Evolutionary conservation across 208 protist species (phyloP).

Genomic region (Leishmania braziliensis): DNA sequence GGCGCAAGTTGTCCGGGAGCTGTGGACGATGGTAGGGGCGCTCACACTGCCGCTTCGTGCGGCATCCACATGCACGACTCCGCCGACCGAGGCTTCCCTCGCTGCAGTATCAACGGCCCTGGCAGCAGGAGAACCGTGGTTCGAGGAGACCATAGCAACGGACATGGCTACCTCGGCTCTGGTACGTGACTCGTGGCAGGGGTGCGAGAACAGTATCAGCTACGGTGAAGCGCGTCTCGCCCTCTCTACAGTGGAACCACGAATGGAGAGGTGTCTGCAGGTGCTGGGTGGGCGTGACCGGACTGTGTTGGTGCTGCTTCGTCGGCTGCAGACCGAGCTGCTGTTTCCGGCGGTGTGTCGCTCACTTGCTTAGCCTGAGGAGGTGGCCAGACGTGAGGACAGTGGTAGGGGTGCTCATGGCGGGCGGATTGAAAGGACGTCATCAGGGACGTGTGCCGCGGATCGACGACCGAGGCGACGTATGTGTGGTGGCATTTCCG

Average conservation of each 20-base stretch:
- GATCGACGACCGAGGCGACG: background rate
- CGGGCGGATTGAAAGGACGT: background rate
- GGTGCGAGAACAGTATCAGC: background rate
- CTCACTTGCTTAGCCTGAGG: background rate
- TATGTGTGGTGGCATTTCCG: too few species aligned
- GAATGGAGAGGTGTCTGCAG: constrained; percentile 20
- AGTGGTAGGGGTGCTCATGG: background rate
- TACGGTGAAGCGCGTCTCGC: constrained; percentile 16
- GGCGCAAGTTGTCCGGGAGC: background rate
- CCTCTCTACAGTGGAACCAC: constrained; percentile 5
- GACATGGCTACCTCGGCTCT: background rate
- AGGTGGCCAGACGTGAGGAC: background rate
- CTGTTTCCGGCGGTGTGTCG: constrained; percentile 20
- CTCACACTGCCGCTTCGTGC: constrained; percentile 27
- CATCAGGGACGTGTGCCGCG: background rate
- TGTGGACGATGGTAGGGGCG: constrained; percentile 9
- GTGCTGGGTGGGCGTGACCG: constrained; percentile 26
- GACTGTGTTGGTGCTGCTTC: constrained; percentile 15
- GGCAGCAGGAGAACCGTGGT: background rate
- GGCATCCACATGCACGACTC: constrained; percentile 11
- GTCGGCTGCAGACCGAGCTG: constrained; percentile 24
- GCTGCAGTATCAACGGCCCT: background rate
- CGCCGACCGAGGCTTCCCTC: background rate
- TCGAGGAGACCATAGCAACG: background rate
- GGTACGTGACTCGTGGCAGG: background rate